Conservation (phyloP, 345 rosid species). For the Syzygium grande region DNA sequence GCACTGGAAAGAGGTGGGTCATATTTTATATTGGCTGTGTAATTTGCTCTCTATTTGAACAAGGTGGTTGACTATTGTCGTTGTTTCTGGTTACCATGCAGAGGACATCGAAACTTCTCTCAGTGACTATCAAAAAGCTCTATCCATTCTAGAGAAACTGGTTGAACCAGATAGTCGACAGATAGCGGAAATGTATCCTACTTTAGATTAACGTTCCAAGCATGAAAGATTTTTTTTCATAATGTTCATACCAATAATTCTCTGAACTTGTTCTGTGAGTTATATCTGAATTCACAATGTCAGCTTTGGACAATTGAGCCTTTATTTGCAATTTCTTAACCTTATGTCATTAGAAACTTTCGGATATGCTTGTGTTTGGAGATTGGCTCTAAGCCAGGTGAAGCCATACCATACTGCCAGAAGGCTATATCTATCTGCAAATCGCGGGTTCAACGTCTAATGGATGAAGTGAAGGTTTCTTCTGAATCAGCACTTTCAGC, state of each 20-base stretch:
- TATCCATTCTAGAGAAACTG: slow-evolving; percentile 55
- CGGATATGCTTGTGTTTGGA: slow-evolving; percentile 82
- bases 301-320: neutral
- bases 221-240: neutral
- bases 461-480: slow-evolving; percentile 42
- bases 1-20: slow-evolving; percentile 82
- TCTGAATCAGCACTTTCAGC: slow-evolving; percentile 41
- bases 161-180: slow-evolving; percentile 89
- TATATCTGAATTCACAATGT: neutral
- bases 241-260: neutral
- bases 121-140: slow-evolving; percentile 70
- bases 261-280: neutral
- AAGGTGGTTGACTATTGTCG: neutral
- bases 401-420: slow-evolving; percentile 75
- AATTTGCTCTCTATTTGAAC: neutral
- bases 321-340: slow-evolving; percentile 26
- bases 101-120: slow-evolving; percentile 97
- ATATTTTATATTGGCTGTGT: neutral
- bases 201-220: neutral
- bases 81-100: slow-evolving; percentile 4
- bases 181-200: slow-evolving; percentile 93
- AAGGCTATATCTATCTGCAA: slow-evolving; percentile 78
- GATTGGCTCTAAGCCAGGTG: slow-evolving; percentile 65
- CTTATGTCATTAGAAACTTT: slow-evolving; percentile 56
- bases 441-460: slow-evolving; percentile 47